These are phyloP conservation scores for Glomus cerebriforme DNA, from an alignment of 192 early-diverging fungal species.

Conservation along the genomic window DNA sequence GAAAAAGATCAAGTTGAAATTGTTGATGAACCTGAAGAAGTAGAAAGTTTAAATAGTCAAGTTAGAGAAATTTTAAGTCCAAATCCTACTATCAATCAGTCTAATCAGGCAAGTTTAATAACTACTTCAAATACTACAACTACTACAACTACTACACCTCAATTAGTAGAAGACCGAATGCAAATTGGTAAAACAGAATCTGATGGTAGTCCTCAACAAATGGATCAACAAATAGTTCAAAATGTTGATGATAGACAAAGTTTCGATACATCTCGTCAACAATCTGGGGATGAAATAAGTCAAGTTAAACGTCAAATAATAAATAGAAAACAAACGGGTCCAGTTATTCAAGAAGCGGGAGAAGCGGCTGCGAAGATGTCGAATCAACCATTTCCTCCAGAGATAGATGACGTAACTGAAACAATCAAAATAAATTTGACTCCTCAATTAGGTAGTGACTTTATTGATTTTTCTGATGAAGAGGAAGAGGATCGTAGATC, in stretches of 20 bases:
- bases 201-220: background rate
- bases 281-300: background rate
- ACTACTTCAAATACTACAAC: background rate
- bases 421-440: background rate
- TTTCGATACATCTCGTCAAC: background rate
- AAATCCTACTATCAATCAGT: background rate
- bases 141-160: background rate
- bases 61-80: background rate
- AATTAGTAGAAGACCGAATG: background rate
- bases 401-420: background rate
- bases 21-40: conserved; percentile 39
- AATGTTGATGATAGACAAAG: background rate
- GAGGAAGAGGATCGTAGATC: background rate
- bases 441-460: conserved; percentile 24
- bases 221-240: background rate
- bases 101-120: background rate
- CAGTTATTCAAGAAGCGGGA: too few relatives aligned
- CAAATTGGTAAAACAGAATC: background rate
- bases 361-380: background rate
- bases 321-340: background rate
- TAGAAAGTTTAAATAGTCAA: background rate
- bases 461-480: conserved; percentile 31
- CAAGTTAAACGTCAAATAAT: background rate
- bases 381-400: background rate
- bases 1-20: conserved; percentile 44